phyloP scores from a whole-genome alignment of 1,284 basidiomycete species.

The Ganoderma resinaceum region DNA sequence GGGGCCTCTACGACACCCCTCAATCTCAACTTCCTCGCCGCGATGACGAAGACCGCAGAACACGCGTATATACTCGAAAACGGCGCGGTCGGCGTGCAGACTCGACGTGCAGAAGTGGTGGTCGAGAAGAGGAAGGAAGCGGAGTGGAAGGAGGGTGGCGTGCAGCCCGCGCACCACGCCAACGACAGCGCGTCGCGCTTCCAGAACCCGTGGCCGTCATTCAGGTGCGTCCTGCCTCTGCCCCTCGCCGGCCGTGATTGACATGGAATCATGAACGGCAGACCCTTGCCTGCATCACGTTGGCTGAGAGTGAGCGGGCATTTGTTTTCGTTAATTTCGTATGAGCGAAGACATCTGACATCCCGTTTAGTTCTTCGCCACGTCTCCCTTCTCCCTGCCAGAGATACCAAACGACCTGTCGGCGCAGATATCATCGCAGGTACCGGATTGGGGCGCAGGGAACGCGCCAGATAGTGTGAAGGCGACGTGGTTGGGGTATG shows the following conservation, averaged over 20 bases:
- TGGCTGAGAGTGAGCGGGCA: constrained; percentile 17
- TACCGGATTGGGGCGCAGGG: constrained; percentile 37
- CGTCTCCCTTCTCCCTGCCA: constrained; percentile 8
- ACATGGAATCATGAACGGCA: neutral
- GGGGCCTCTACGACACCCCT: neutral
- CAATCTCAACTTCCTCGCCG: neutral
- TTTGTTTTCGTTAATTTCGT: neutral
- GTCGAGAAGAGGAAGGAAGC: constrained; percentile 13
- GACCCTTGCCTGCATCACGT: constrained; percentile 4
- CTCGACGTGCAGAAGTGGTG: constrained; percentile 5
- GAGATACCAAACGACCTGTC: constrained; percentile 32
- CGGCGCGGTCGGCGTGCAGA: neutral
- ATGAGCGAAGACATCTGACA: neutral
- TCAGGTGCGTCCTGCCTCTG: constrained; percentile 24
- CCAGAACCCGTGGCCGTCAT: constrained; percentile 42
- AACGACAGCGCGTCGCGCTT: constrained; percentile 32
- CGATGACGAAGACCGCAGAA: neutral
- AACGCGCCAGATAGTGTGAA: constrained; percentile 48
- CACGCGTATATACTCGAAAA: neutral
- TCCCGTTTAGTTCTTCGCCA: constrained; percentile 5
- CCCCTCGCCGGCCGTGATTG: neutral
- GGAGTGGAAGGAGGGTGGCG: constrained; percentile 8
- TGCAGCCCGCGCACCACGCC: constrained; percentile 12
- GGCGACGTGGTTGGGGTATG: constrained; percentile 70
- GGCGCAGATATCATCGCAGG: constrained; percentile 32